These are phyloP conservation scores for Yamadazyma sp. DNA, from an alignment of 805 yeast species.

Conservation along the genomic window DNA sequence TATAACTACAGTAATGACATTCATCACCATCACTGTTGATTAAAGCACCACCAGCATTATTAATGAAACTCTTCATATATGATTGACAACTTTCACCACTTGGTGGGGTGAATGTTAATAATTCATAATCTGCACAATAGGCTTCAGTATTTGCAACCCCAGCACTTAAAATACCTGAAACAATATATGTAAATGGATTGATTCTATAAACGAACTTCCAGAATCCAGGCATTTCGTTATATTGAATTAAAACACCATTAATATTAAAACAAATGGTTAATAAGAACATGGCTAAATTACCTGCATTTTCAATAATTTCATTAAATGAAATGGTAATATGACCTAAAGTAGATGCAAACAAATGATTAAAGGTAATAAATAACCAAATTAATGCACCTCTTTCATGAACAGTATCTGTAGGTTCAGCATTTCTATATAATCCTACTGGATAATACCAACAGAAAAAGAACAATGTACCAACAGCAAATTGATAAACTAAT, in stretches of 20 bases:
- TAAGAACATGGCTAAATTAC: slow-evolving; percentile 26
- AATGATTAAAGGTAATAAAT: slow-evolving; percentile 20
- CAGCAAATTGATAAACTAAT: slow-evolving; percentile 42
- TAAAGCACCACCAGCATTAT: slow-evolving; percentile 44
- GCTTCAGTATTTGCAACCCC: slow-evolving; percentile 35
- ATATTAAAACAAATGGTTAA: slow-evolving; percentile 33
- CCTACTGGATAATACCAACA: slow-evolving; percentile 63
- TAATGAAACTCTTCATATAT: slow-evolving; percentile 23
- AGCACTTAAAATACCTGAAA: slow-evolving; percentile 46
- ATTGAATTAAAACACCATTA: slow-evolving; percentile 36
- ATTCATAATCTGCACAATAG: slow-evolving; percentile 25
- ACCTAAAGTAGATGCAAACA: slow-evolving; percentile 27
- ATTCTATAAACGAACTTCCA: slow-evolving; percentile 78
- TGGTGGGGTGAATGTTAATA: slow-evolving; percentile 19
- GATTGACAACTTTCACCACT: slow-evolving; percentile 27
- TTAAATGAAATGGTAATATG: slow-evolving; percentile 27
- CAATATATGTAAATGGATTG: slow-evolving; percentile 63
- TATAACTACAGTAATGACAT: slow-evolving; percentile 62
- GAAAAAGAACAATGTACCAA: slow-evolving; percentile 42
- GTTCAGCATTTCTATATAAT: slow-evolving; percentile 47
- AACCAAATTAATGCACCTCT: slow-evolving; percentile 41
- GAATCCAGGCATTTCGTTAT: slow-evolving; percentile 35
- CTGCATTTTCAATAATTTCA: slow-evolving; percentile 33
- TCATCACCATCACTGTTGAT: slow-evolving; percentile 40
- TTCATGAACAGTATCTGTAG: slow-evolving; percentile 33